Base-by-base conservation (phyloP, 345 rosid genomes). In the Corymbia maculata region DNA sequence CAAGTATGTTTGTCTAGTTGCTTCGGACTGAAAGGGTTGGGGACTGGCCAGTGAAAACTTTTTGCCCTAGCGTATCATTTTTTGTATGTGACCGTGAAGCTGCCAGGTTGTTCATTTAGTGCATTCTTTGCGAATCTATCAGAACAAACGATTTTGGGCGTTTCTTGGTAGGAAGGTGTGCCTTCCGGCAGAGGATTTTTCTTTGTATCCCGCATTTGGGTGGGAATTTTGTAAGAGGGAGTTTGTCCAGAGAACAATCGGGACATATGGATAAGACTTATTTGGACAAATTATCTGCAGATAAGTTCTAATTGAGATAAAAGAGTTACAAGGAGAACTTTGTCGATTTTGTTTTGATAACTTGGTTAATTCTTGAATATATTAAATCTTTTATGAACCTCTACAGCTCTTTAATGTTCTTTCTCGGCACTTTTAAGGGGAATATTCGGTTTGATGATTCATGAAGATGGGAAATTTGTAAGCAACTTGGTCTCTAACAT, bases 1-100 rank as follows among this genome's bases (percentile, higher is more conserved):
- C 87, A 94, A 96, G 64, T 91, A 92, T 66, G 98, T 97, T 51
- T 91, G 90, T 57, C 92, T 96, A 50, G 96, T 61, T 17, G 94
- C 90, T 26, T 90, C 92, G 92, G 95, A 87, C 85, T 94, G 91
- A 93, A 30, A 75, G 19, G 6, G 13, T 75, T 36, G 84, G 49
- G 4, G 84, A 64, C 49, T 75, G 84, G 84, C 84, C 42, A 75
- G 14, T 75, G 13, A 75, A 42, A 75, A 75, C 47, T 36, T 70
- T 19, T 26, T 1, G 47, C 19, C 75, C 17, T 13, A n/a, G 5
- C 24, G 44, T 36, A 44, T 36, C 80, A 32, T 70, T 75, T 32
- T 42, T 75, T 0, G 14, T 75, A 42, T 19, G 49, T 0, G 26
- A 19, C 28, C 15, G 2, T 26, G 42, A 36, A 42, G 82, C 28